phyloP scores from a whole-genome alignment of 2,329 filamentous ascomycete species.

The Rhynchosporium secalis region DNA sequence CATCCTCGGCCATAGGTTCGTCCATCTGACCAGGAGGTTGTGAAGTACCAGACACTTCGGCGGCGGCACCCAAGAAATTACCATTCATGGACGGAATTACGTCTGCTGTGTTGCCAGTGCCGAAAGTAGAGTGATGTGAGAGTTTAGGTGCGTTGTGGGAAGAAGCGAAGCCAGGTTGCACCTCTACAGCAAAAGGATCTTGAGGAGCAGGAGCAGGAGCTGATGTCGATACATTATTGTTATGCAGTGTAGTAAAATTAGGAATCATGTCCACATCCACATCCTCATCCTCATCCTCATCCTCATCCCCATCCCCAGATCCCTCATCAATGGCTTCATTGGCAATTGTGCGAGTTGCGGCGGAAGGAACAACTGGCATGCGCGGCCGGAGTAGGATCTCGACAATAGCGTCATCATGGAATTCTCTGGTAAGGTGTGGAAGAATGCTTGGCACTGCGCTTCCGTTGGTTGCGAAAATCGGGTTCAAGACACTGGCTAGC shows the following conservation, averaged over 20 bases:
- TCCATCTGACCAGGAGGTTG: background rate
- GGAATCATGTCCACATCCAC: conserved; percentile 28
- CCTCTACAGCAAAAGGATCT: conserved; percentile 7
- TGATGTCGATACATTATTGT: conserved; percentile 7
- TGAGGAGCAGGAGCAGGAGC: conserved; percentile 10
- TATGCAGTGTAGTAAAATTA: conserved; percentile 17
- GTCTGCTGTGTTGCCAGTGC: background rate
- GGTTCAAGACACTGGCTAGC: conserved; percentile 79
- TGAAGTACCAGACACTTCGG: background rate
- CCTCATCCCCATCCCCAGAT: conserved; percentile 31
- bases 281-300: conserved; percentile 28
- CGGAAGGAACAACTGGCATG: conserved; percentile 46
- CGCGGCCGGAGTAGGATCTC: conserved; percentile 65
- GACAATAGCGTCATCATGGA: conserved; percentile 61
- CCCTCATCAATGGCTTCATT: conserved; percentile 22
- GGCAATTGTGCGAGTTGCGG: conserved; percentile 6
- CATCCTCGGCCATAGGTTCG: conserved; percentile 28
- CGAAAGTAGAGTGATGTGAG: conserved; percentile 12
- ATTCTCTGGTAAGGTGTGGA: conserved; percentile 72
- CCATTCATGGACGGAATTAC: conserved; percentile 10
- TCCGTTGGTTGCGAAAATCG: conserved; percentile 63
- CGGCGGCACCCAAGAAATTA: background rate
- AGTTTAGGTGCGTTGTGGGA: background rate
- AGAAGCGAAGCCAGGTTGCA: conserved; percentile 9
- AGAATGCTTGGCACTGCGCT: conserved; percentile 71